These are phyloP conservation scores for Sherardia arvensis DNA, from an alignment of 257 asterid species.

Conservation along the genomic window DNA sequence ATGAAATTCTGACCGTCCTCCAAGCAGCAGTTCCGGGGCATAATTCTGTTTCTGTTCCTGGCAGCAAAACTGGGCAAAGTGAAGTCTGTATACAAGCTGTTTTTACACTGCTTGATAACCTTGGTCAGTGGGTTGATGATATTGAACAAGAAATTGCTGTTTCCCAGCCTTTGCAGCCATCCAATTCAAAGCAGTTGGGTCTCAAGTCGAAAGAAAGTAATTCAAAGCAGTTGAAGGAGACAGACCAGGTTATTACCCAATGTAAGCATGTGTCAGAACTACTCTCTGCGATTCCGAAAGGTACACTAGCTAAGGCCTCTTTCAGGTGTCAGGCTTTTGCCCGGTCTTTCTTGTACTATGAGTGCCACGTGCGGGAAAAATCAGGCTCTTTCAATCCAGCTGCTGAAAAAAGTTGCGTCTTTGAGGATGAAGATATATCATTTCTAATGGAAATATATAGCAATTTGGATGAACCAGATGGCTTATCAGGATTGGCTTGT, in stretches of 20 bases:
- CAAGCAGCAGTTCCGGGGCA: conserved; percentile 66
- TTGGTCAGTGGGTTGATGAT: conserved; percentile 99
- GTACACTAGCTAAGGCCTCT: conserved; percentile 88
- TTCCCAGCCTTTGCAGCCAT: conserved; percentile 62
- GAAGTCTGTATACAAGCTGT: conserved; percentile 98
- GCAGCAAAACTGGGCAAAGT: conserved; percentile 60
- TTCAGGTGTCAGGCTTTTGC: conserved; percentile 97
- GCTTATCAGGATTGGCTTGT: conserved; percentile 88
- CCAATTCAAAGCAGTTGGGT: conserved; percentile 46
- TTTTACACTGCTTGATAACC: conserved; percentile 90
- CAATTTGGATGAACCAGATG: conserved; percentile 94
- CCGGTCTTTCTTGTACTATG: conserved; percentile 81
- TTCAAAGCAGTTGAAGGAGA: conserved; percentile 26
- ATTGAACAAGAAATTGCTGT: conserved; percentile 82
- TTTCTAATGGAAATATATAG: conserved; percentile 84
- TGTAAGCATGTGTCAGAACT: conserved; percentile 78
- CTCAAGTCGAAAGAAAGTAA: conserved; percentile 51
- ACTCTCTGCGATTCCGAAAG: conserved; percentile 79
- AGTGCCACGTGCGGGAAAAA: conserved; percentile 71
- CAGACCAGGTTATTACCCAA: conserved; percentile 59
- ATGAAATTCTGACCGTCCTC: conserved; percentile 84
- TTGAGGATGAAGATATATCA: conserved; percentile 85
- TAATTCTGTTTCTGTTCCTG: conserved; percentile 39
- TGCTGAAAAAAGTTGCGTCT: conserved; percentile 67
- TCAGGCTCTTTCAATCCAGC: conserved; percentile 96